These are phyloP conservation scores for Trapa bicornis DNA, from an alignment of 345 rosid genomes.

Conservation along the genomic window DNA sequence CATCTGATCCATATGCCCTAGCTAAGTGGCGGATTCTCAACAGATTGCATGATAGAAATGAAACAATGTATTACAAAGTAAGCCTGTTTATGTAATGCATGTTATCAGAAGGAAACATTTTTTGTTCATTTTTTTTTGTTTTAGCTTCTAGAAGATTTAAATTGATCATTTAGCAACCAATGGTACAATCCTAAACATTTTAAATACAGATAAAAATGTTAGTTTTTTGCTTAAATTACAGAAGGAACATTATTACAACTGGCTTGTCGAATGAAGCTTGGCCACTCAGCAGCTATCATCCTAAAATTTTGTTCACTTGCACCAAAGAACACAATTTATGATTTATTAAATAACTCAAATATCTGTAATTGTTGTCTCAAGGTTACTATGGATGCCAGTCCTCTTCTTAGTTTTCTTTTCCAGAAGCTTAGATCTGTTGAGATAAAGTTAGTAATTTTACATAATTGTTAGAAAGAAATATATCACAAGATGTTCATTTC, in stretches of 20 bases:
- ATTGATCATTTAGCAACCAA: background rate
- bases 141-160: background rate
- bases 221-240: background rate
- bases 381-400: background rate
- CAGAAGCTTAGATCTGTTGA: background rate
- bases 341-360: background rate
- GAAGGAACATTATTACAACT: background rate
- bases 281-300: background rate
- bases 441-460: background rate
- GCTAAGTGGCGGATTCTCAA: slow-evolving; percentile 96
- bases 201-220: background rate
- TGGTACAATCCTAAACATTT: background rate
- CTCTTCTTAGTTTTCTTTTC: background rate
- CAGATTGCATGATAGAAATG: slow-evolving; percentile 89
- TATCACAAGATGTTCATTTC: background rate
- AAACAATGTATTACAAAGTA: slow-evolving; percentile 92
- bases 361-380: background rate
- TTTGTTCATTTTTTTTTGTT: background rate
- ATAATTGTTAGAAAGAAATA: background rate
- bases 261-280: background rate
- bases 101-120: background rate
- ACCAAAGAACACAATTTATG: background rate
- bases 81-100: background rate
- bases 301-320: background rate
- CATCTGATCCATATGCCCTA: slow-evolving; percentile 78